Conservation (phyloP, 1,139 yeast species). For the Lodderomyces parapsilosis region DNA sequence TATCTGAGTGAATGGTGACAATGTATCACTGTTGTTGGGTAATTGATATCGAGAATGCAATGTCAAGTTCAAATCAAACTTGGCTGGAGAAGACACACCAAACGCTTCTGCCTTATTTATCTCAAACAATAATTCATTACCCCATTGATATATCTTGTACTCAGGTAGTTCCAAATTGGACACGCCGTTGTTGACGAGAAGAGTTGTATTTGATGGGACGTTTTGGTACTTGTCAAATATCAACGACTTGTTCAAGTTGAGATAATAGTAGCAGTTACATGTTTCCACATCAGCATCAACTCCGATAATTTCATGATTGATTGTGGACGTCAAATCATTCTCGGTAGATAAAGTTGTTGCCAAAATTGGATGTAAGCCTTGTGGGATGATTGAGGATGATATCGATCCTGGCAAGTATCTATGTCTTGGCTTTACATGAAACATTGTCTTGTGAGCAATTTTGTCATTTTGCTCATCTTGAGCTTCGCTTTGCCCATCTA, state of each 20-base stretch:
- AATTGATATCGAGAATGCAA: slow-evolving; percentile 42
- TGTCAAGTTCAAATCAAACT: slow-evolving; percentile 22
- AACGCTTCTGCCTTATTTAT: slow-evolving; percentile 13
- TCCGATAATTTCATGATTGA: slow-evolving; percentile 12
- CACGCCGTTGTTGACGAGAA: slow-evolving; percentile 33
- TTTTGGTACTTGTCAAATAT: slow-evolving; percentile 43
- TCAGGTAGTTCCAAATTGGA: slow-evolving; percentile 45
- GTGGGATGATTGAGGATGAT: slow-evolving; percentile 18
- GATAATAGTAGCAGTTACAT: slow-evolving; percentile 36
- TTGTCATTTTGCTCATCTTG: slow-evolving; percentile 12
- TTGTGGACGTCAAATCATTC: slow-evolving; percentile 8
- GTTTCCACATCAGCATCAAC: slow-evolving; percentile 25
- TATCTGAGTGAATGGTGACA: slow-evolving; percentile 8
- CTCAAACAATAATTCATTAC: slow-evolving; percentile 38
- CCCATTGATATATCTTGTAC: slow-evolving; percentile 41
- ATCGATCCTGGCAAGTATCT: slow-evolving; percentile 17
- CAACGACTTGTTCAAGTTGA: slow-evolving; percentile 32
- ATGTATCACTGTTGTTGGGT: slow-evolving; percentile 19
- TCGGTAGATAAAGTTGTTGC: slow-evolving; percentile 13
- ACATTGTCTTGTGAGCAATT: slow-evolving; percentile 35
- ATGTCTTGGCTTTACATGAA: slow-evolving; percentile 46
- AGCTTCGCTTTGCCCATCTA: slow-evolving; percentile 16
- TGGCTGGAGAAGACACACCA: slow-evolving; percentile 3
- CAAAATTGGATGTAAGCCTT: slow-evolving; percentile 43
- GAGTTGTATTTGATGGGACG: slow-evolving; percentile 22